Base-by-base conservation (phyloP, 345 rosid genomes). In the Triadica sebifera region DNA sequence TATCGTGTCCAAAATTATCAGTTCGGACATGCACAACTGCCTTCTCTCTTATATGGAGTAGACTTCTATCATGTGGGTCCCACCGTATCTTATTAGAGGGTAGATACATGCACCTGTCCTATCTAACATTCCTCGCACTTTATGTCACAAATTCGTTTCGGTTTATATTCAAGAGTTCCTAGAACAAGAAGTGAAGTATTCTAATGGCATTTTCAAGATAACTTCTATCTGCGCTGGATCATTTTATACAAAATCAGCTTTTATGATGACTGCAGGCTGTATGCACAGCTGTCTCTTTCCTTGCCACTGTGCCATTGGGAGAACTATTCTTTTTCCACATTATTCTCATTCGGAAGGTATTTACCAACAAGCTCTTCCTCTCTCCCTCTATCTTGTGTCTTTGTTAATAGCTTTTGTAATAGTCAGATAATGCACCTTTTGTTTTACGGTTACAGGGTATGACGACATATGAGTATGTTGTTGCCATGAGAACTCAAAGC, bases 251-350 rank as follows among this genome's bases (percentile, higher is more conserved):
- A 38, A 72, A 68, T 58, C 49, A 50, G 50, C 62, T 51, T 43
- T 24, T 22, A 67, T 52, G 55, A 73, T 75, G 59, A 75, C n/a
- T 85, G 61, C 86, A 94, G 98, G 84, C 84, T 67, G 53, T 89
- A 70, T 92, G 97, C 84, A 91, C 98, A 51, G 77, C 67, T 55
- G 90, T 94, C 68, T 90, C 98, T 62, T 84, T 93, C 65, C 85
- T 92, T 20, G 98, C 98, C 43, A 85, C 89, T 66, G 73, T 92
- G 70, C 93, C 98, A 73, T 79, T 92, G 78, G 97, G 97, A 34
- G 98, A 94, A 58, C 89, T 92, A 41, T 88, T 94, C 84, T 89
- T 92, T 75, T 94, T 94, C 88, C 98, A 94, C 83, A 76, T 94
- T 51, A 87, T 94, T 81, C 84, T 94, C 77, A 92, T 94, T 72